phyloP scores from a whole-genome alignment of 768 basidiomycete species.

The Sistotremastrum niveocremeum region DNA sequence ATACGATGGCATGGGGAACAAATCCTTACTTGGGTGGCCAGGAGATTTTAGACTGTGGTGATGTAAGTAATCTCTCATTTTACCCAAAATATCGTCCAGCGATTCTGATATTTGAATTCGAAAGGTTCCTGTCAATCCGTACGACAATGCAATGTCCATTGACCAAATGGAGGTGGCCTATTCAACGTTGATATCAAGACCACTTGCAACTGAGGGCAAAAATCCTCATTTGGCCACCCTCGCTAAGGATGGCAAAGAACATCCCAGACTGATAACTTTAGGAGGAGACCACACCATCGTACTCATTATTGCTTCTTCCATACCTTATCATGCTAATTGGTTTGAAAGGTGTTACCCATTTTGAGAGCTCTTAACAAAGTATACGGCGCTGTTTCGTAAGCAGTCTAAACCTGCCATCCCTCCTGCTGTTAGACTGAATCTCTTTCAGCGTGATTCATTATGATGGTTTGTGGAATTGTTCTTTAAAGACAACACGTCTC shows the following conservation, averaged over 20 bases:
- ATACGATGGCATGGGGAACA: constrained; percentile 57
- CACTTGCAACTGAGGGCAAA: constrained; percentile 19
- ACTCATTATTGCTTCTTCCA: constrained; percentile 1
- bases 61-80: constrained; percentile 30
- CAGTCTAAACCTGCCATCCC: too few species aligned
- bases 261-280: constrained; percentile 63
- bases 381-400: constrained; percentile 57
- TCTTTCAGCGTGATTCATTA: constrained; percentile 53
- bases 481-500: neutral
- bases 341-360: constrained; percentile 55
- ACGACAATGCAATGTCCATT: constrained; percentile 71
- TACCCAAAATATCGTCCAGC: neutral
- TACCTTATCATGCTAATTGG: constrained; percentile 1
- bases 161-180: constrained; percentile 86
- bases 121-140: constrained; percentile 64
- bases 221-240: constrained; percentile 18
- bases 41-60: constrained; percentile 72
- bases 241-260: constrained; percentile 45
- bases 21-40: constrained; percentile 48
- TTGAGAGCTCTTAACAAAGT: constrained; percentile 64
- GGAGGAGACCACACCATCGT: constrained; percentile 89
- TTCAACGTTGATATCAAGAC: constrained; percentile 52
- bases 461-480: constrained; percentile 26
- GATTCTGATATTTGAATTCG: neutral
- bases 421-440: too few species aligned